A percentile compares a stretch with the other conserved stretches of the same genome.
Conservation (phyloP, 1,284 basidiomycete genomes). For the Moesziomyces globuligerus region DNA sequence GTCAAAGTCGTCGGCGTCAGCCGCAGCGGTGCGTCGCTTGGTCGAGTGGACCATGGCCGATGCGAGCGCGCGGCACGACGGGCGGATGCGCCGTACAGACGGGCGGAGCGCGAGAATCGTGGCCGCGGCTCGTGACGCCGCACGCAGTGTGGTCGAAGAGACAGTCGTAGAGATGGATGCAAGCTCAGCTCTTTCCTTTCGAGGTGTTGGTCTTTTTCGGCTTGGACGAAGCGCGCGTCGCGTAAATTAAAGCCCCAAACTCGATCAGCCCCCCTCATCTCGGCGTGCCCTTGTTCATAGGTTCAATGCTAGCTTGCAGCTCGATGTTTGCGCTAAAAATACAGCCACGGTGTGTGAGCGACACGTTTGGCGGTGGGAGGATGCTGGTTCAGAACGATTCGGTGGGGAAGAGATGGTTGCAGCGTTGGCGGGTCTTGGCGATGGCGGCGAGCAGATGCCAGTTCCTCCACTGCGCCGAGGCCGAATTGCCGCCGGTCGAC, state of each 20-base stretch:
- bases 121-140: not conserved
- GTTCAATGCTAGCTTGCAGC: too few relatives aligned
- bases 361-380: too few relatives aligned
- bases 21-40: constrained; percentile 16
- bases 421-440: constrained; percentile 15
- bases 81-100: constrained; percentile 1
- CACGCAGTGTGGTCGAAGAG: too few relatives aligned
- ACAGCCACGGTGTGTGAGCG: too few relatives aligned
- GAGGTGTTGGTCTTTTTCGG: constrained; percentile 17
- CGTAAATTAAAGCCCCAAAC: constrained; percentile 5
- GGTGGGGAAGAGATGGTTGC: constrained; percentile 20
- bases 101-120: not conserved
- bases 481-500: constrained; percentile 19
- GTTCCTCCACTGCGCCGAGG: constrained; percentile 26
- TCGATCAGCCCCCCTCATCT: too few relatives aligned
- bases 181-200: constrained; percentile 1
- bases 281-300: too few relatives aligned
- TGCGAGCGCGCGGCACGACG: constrained; percentile 1
- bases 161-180: not conserved
- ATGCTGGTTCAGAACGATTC: not conserved
- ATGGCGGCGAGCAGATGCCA: constrained; percentile 35
- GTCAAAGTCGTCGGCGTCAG: constrained; percentile 16
- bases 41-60: constrained; percentile 22
- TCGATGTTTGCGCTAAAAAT: constrained; percentile 8
- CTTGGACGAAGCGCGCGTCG: constrained; percentile 9